A percentile compares a stretch with the other conserved stretches of the same genome.
phyloP scores from a whole-genome alignment of 768 basidiomycete species.

The Suillus spraguei region DNA sequence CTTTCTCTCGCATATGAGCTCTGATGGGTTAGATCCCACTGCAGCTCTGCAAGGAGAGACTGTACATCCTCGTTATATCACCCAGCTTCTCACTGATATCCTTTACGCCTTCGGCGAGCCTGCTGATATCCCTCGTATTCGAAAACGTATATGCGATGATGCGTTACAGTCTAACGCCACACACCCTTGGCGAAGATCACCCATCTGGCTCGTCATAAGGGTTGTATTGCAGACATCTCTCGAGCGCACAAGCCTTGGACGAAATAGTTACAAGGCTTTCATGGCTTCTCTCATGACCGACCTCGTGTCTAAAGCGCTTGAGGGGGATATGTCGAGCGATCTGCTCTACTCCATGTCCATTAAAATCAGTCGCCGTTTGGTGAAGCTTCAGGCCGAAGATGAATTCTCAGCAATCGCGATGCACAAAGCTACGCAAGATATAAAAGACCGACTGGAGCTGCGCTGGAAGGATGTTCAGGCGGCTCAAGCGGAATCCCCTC shows the following conservation, averaged over 20 bases:
- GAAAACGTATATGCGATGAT: conserved; percentile 37
- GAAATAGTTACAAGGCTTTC: conserved; percentile 47
- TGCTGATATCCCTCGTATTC: conserved; percentile 25
- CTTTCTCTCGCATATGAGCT: conserved; percentile 22
- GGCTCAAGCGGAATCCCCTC: conserved; percentile 24
- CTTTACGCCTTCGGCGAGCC: conserved; percentile 35
- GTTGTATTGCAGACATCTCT: conserved; percentile 37
- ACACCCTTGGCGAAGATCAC: conserved; percentile 38
- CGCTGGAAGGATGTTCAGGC: conserved; percentile 38
- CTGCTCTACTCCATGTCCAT: conserved; percentile 30
- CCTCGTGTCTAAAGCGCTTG: conserved; percentile 25
- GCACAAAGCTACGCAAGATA: conserved; percentile 36
- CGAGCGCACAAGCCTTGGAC: conserved; percentile 12
- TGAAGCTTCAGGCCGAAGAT: conserved; percentile 28
- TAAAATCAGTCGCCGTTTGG: conserved; percentile 29
- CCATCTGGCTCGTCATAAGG: conserved; percentile 40
- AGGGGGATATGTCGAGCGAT: conserved; percentile 23
- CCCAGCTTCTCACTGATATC: conserved; percentile 47
- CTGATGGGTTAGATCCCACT: conserved; percentile 25
- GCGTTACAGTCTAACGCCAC: conserved; percentile 22
- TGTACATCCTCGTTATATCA: conserved; percentile 45
- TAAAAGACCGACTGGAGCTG: conserved; percentile 25
- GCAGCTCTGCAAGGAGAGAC: conserved; percentile 28
- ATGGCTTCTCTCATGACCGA: conserved; percentile 42
- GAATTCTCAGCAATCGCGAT: conserved; percentile 16